Conservation (phyloP, 768 basidiomycete genomes). For the Collybia sordida region DNA sequence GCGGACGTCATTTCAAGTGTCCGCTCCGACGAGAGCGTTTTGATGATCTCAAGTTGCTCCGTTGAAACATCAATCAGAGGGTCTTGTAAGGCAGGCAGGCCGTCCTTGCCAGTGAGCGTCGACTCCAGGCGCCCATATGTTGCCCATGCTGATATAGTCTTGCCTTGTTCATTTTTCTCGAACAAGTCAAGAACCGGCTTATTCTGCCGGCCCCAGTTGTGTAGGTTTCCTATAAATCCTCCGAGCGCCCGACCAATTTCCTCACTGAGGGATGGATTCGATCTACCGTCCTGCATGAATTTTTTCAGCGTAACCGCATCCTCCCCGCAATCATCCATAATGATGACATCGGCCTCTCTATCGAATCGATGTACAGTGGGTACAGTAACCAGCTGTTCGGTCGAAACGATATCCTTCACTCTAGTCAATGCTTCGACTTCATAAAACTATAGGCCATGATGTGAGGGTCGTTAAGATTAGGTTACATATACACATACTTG, state of each 20-base stretch:
- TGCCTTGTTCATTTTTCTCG: constrained; percentile 32
- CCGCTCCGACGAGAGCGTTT: constrained; percentile 27
- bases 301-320: constrained; percentile 36
- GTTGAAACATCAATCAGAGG: constrained; percentile 35
- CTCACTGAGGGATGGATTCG: constrained; percentile 19
- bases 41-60: constrained; percentile 30
- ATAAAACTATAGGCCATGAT: not conserved
- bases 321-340: constrained; percentile 51
- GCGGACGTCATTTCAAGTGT: constrained; percentile 27
- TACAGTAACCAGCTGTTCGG: constrained; percentile 26
- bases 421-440: constrained; percentile 7
- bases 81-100: constrained; percentile 30
- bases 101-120: constrained; percentile 22
- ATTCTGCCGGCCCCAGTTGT: constrained; percentile 41
- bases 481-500: not conserved
- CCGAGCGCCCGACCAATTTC: constrained; percentile 56
- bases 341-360: constrained; percentile 34
- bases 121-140: constrained; percentile 45
- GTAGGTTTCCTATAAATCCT: constrained; percentile 51
- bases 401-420: constrained; percentile 2
- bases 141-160: constrained; percentile 31
- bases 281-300: constrained; percentile 32
- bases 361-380: constrained; percentile 43
- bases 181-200: constrained; percentile 31
- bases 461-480: not conserved